Percentiles rank a stretch among this genome's conserved stretches.
Conservation (phyloP, 2,329 filamentous ascomycete genomes). For the Cladosporium sphaerospermum region DNA sequence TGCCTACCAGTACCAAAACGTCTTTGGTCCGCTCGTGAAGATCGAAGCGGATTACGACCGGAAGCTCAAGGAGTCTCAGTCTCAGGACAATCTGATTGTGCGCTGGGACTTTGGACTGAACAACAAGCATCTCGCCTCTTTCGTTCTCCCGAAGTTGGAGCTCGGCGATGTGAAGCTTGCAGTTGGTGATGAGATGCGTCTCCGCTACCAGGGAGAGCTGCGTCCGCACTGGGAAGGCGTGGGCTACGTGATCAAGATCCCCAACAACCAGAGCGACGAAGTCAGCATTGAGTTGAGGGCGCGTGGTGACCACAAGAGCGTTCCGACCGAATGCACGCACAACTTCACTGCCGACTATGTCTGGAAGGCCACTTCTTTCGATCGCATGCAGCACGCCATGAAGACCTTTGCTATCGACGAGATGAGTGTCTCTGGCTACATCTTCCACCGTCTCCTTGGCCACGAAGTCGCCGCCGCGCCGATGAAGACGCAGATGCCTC, state of each 20-base stretch:
- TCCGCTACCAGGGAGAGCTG: constrained; percentile 93
- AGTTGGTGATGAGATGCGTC: constrained; percentile 95
- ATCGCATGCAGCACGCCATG: constrained; percentile 98
- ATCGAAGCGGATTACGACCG: constrained; percentile 99
- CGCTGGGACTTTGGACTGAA: constrained; percentile 94
- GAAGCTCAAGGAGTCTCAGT: constrained; percentile 96
- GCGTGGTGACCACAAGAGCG: constrained; percentile 90
- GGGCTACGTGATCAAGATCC: constrained; percentile 98
- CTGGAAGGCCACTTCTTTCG: constrained; percentile 98
- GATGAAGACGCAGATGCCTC: constrained; percentile 91
- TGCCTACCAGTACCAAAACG: constrained; percentile 97
- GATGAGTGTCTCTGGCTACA: constrained; percentile 96
- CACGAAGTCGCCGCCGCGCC: constrained; percentile 91
- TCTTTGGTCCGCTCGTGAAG: constrained; percentile 95
- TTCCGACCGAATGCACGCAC: constrained; percentile 92
- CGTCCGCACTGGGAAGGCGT: constrained; percentile 93
- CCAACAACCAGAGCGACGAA: constrained; percentile 97
- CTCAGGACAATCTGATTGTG: constrained; percentile 88
- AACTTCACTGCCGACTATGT: constrained; percentile 99
- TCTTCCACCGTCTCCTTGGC: constrained; percentile 93
- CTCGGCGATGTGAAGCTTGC: constrained; percentile 96
- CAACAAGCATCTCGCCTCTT: constrained; percentile 94
- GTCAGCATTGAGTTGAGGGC: constrained; percentile 91
- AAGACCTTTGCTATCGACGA: constrained; percentile 98
- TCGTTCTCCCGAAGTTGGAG: constrained; percentile 93